Percentiles rank a stretch among this genome's conserved stretches.
phyloP scores from a whole-genome alignment of 2,329 filamentous ascomycete genomes.

The Alternaria consortialis region DNA sequence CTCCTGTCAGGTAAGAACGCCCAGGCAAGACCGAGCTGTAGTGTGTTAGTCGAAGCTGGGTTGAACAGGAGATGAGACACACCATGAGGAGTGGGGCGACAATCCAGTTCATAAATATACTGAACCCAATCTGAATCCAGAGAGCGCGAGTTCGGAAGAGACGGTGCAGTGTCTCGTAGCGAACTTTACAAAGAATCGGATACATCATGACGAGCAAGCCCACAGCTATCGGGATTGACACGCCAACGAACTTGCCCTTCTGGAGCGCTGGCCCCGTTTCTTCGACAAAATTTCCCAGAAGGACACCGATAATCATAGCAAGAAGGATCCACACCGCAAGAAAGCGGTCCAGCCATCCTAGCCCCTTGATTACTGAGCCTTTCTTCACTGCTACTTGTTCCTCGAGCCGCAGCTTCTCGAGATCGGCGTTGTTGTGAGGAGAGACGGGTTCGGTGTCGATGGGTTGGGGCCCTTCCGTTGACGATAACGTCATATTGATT shows the following conservation, averaged over 20 bases:
- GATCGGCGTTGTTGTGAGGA: background rate
- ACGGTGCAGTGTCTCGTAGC: conserved; percentile 73
- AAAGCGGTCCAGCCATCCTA: conserved; percentile 32
- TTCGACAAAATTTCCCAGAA: conserved; percentile 75
- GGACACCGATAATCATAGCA: conserved; percentile 65
- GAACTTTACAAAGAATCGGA: conserved; percentile 83
- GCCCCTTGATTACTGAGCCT: conserved; percentile 40
- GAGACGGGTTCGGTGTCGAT: conserved; percentile 2
- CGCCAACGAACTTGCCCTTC: conserved; percentile 73
- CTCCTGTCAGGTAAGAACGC: conserved; percentile 47
- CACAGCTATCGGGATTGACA: conserved; percentile 74
- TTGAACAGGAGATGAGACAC: background rate
- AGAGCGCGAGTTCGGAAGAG: conserved; percentile 67
- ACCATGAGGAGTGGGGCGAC: conserved; percentile 83
- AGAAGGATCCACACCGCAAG: conserved; percentile 70
- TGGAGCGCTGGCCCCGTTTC: conserved; percentile 68
- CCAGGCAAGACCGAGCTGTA: conserved; percentile 70
- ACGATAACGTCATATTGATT: conserved; percentile 2
- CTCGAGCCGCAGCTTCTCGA: conserved; percentile 6
- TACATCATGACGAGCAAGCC: conserved; percentile 89
- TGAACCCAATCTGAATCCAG: conserved; percentile 79
- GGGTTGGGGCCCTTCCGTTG: conserved; percentile 6
- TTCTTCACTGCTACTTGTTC: conserved; percentile 5
- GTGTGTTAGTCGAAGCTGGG: conserved; percentile 7
- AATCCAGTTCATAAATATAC: conserved; percentile 80